Evolutionary conservation across 345 rosid species (phyloP).

Genomic region (Aquilaria yunnanensis): DNA sequence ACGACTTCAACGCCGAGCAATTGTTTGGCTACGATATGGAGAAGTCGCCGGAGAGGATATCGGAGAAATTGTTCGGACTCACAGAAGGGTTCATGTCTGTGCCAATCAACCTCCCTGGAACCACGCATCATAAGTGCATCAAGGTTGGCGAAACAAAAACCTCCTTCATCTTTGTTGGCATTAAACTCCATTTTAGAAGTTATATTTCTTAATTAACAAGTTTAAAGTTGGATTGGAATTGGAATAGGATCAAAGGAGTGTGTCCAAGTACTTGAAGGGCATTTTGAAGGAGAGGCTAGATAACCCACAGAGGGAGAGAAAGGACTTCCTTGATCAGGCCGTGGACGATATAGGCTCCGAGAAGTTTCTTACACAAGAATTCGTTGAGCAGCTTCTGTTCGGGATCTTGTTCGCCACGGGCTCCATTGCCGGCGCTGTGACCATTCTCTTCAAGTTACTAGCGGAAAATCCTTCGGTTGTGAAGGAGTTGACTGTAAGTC

Average conservation of each 20-base stretch:
- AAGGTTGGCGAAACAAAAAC: slow-evolving; percentile 10
- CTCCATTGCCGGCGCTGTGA: slow-evolving; percentile 19
- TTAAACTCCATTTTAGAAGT: not conserved
- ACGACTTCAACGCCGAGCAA: slow-evolving; percentile 3
- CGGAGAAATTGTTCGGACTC: slow-evolving; percentile 18
- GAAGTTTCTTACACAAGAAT: slow-evolving; percentile 6
- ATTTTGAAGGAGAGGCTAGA: slow-evolving; percentile 13
- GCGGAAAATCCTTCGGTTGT: slow-evolving; percentile 14
- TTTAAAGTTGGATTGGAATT: not conserved
- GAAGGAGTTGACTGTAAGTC: slow-evolving; percentile 13
- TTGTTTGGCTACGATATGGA: slow-evolving; percentile 18
- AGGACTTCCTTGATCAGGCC: slow-evolving; percentile 18
- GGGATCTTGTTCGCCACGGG: slow-evolving; percentile 22
- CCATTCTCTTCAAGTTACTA: slow-evolving; percentile 16
- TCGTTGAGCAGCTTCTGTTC: slow-evolving; percentile 12
- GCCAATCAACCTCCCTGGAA: slow-evolving; percentile 26
- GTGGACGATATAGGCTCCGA: slow-evolving; percentile 8
- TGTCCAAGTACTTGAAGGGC: slow-evolving; percentile 11
- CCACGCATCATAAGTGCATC: slow-evolving; percentile 17
- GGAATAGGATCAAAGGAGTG: slow-evolving; percentile 17
- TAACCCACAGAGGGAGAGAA: not conserved
- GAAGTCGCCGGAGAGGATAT: slow-evolving; percentile 9
- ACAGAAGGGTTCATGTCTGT: slow-evolving; percentile 23
- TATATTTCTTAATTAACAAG: not conserved
- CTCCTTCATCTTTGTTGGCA: not conserved